A percentile compares a stretch with the other conserved stretches of the same genome.
These are phyloP conservation scores for Globisporangium echinulatum DNA, from an alignment of 352 stramenopile species.

Conservation along the genomic window DNA sequence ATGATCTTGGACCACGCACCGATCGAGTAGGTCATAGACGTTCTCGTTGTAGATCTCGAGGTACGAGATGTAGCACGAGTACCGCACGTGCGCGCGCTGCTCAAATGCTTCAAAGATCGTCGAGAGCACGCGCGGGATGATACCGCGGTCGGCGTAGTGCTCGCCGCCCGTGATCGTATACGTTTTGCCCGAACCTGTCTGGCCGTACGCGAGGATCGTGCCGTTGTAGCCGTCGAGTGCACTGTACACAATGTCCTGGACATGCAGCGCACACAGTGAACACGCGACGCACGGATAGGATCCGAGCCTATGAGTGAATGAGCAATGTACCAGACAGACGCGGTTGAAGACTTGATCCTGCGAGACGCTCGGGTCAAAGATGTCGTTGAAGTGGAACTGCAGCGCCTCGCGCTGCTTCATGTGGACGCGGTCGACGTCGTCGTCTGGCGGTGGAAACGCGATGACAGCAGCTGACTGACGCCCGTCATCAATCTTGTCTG, in stretches of 20 bases:
- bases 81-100: constrained; percentile 41
- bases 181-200: constrained; percentile 68
- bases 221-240: constrained; percentile 70
- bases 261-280: not conserved
- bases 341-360: constrained; percentile 70
- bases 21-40: constrained; percentile 91
- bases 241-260: constrained; percentile 62
- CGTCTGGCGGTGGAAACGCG: constrained; percentile 48
- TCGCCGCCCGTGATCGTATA: constrained; percentile 85
- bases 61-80: constrained; percentile 92
- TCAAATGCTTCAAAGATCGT: constrained; percentile 89
- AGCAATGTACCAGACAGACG: constrained; percentile 39
- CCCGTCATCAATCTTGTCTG: constrained; percentile 48
- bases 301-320: no score
- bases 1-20: constrained; percentile 11
- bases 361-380: constrained; percentile 58
- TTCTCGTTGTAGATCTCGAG: constrained; percentile 97
- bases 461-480: constrained; percentile 36
- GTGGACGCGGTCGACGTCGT: constrained; percentile 47
- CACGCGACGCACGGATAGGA: not conserved
- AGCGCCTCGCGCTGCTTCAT: constrained; percentile 69
- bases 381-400: constrained; percentile 65
- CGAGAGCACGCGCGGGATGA: constrained; percentile 92
- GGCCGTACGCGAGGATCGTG: constrained; percentile 66
- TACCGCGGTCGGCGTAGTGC: constrained; percentile 92